These are phyloP conservation scores for Fusarium sororula DNA, from an alignment of 2,329 filamentous ascomycete species.

Conservation along the genomic window DNA sequence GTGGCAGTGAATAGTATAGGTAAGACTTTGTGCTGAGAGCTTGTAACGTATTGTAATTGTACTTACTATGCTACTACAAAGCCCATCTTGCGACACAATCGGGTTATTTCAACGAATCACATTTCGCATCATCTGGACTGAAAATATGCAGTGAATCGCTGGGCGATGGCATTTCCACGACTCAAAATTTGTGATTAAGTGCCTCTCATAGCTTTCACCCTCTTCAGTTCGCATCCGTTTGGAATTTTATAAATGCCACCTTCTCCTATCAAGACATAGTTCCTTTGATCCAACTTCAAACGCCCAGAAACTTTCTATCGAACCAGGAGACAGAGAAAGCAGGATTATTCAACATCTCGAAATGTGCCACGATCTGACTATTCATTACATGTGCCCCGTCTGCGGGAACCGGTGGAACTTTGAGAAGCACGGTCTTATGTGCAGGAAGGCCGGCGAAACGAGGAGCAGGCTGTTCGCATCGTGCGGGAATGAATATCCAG, in stretches of 20 bases:
- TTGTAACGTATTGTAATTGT: background rate
- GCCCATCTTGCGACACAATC: background rate
- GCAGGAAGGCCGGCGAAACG: background rate
- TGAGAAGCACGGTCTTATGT: constrained; percentile 6
- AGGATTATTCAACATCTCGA: rapidly evolving
- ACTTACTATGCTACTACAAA: background rate
- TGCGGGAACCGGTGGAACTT: background rate
- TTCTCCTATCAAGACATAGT: background rate
- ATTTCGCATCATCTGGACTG: background rate
- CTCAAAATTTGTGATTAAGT: background rate
- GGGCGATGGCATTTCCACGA: rapidly evolving
- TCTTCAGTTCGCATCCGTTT: background rate
- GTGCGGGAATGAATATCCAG: background rate
- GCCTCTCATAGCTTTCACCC: background rate
- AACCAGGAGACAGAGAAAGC: rapidly evolving
- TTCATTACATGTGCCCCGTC: constrained; percentile 2
- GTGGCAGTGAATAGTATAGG: background rate
- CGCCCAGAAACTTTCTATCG: too few relatives aligned
- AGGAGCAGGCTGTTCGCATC: background rate
- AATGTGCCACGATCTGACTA: constrained; percentile 8
- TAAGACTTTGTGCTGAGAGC: background rate
- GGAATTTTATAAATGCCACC: background rate
- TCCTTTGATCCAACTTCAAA: rapidly evolving
- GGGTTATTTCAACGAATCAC: background rate
- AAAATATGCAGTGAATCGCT: background rate